phyloP scores from a whole-genome alignment of 2,329 filamentous ascomycete species.

The Aquanectria penicillioides region DNA sequence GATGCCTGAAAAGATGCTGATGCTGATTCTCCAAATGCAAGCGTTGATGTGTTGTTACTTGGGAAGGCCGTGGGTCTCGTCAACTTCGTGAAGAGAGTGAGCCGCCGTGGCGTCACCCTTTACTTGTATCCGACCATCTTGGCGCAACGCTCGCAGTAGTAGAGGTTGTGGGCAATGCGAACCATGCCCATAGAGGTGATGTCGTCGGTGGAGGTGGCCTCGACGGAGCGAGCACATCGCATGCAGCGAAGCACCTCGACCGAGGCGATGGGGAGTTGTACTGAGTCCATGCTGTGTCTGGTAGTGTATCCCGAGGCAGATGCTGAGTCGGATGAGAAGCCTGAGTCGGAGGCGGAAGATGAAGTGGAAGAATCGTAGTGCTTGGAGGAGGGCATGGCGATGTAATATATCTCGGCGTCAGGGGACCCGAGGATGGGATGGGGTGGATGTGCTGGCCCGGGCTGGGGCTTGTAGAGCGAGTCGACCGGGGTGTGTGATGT shows the following conservation, averaged over 20 bases:
- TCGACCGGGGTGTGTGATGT: constrained; percentile 18
- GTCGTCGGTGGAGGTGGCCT: constrained; percentile 70
- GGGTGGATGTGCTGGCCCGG: constrained; percentile 14
- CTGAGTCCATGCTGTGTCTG: constrained; percentile 61
- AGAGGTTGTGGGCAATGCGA: constrained; percentile 71
- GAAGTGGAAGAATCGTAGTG: constrained; percentile 38
- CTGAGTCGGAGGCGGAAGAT: constrained; percentile 34
- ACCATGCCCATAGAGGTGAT: constrained; percentile 69
- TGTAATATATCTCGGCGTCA: constrained; percentile 33
- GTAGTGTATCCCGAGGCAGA: constrained; percentile 50
- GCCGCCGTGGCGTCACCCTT: constrained; percentile 36
- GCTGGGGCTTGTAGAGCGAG: constrained; percentile 8
- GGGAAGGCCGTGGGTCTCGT: constrained; percentile 11
- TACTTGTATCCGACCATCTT: constrained; percentile 72
- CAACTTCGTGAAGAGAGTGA: constrained; percentile 11
- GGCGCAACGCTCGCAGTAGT: constrained; percentile 73
- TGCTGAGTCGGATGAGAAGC: constrained; percentile 41
- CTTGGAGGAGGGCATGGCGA: constrained; percentile 31
- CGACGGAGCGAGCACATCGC: constrained; percentile 68
- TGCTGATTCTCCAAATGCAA: constrained; percentile 17
- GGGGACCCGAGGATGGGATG: constrained; percentile 15
- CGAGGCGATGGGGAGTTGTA: constrained; percentile 57
- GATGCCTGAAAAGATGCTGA: constrained; percentile 13
- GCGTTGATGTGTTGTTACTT: neutral
- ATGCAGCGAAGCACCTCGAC: constrained; percentile 72